Conservation (phyloP, 2,329 filamentous ascomycete genomes). For the Aspergillus sp. region DNA sequence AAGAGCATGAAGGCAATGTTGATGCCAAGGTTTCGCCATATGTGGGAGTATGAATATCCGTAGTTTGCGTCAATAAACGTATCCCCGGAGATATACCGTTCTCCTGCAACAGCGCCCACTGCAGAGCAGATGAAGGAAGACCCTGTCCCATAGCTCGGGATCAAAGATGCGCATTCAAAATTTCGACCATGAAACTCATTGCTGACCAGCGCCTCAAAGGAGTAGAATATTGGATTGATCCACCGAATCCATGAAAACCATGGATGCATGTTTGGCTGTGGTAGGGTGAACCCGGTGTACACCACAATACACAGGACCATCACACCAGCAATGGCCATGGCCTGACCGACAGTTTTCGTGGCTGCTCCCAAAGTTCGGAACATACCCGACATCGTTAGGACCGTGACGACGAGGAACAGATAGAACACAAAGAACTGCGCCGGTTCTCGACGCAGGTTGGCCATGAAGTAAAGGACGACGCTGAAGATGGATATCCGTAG, state of each 20-base stretch:
- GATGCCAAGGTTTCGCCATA: slow-evolving; percentile 68
- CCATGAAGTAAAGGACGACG: slow-evolving; percentile 76
- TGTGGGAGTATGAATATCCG: slow-evolving; percentile 55
- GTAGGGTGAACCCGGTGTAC: slow-evolving; percentile 42
- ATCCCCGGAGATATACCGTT: slow-evolving; percentile 57
- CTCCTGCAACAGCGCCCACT: slow-evolving; percentile 55
- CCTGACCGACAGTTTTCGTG: slow-evolving; percentile 60
- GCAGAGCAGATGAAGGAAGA: slow-evolving; percentile 52
- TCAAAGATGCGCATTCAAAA: slow-evolving; percentile 48
- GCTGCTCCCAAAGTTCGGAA: slow-evolving; percentile 73
- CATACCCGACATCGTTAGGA: slow-evolving; percentile 74
- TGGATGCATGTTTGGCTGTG: slow-evolving; percentile 58
- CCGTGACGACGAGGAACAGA: slow-evolving; percentile 67
- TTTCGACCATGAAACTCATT: slow-evolving; percentile 70
- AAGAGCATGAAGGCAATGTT: slow-evolving; percentile 60
- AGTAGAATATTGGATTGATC: slow-evolving; percentile 71
- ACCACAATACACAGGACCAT: slow-evolving; percentile 38
- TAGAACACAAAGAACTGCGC: slow-evolving; percentile 80
- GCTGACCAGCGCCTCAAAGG: slow-evolving; percentile 73
- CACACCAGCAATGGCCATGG: slow-evolving; percentile 51
- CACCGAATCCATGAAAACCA: slow-evolving; percentile 81
- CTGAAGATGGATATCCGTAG: slow-evolving; percentile 70
- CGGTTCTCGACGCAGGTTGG: slow-evolving; percentile 68
- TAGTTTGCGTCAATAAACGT: slow-evolving; percentile 54
- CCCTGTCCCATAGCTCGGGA: slow-evolving; percentile 34